Evolutionary conservation across 257 asterid species (phyloP).

Genomic region (Nicotiana attenuata): DNA sequence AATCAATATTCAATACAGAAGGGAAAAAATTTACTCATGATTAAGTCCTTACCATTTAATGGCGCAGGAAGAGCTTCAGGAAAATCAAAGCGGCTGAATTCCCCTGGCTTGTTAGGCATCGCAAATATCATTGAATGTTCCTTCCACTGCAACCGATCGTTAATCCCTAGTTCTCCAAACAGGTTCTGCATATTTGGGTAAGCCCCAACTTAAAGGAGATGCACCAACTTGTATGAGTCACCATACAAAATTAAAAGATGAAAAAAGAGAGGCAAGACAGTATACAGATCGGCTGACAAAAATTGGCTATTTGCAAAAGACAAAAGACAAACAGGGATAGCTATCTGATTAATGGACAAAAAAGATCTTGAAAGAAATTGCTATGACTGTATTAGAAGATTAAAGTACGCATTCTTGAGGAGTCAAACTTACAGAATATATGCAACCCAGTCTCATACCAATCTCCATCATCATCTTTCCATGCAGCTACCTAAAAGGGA

Average conservation of each 20-base stretch:
- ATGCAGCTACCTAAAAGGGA: conserved; percentile 71
- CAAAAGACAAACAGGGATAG: neutral
- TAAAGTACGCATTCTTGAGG: neutral
- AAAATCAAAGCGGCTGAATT: conserved; percentile 93
- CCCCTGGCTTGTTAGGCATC: conserved; percentile 96
- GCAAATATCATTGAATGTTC: conserved; percentile 99
- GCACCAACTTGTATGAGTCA: conserved; percentile 30
- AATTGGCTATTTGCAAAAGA: neutral
- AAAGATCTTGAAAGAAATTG: neutral
- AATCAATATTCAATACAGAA: neutral
- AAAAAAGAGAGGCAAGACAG: neutral
- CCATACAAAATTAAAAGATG: neutral
- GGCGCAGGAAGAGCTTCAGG: conserved; percentile 88
- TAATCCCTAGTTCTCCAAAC: conserved; percentile 92
- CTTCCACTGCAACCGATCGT: conserved; percentile 95
- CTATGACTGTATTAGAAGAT: neutral
- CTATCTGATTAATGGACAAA: neutral
- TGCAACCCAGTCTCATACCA: conserved; percentile 98
- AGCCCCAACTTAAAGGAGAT: conserved; percentile 81
- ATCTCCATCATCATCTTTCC: conserved; percentile 97
- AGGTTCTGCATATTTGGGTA: conserved; percentile 98
- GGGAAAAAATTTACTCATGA: neutral
- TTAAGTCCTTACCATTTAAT: conserved; percentile 55
- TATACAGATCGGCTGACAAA: neutral
- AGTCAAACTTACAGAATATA: conserved; percentile 75